A percentile compares a stretch with the other conserved stretches of the same genome.
These are phyloP conservation scores for Exophiala alcalophila DNA, from an alignment of 2,329 filamentous ascomycete genomes.

Conservation along the genomic window DNA sequence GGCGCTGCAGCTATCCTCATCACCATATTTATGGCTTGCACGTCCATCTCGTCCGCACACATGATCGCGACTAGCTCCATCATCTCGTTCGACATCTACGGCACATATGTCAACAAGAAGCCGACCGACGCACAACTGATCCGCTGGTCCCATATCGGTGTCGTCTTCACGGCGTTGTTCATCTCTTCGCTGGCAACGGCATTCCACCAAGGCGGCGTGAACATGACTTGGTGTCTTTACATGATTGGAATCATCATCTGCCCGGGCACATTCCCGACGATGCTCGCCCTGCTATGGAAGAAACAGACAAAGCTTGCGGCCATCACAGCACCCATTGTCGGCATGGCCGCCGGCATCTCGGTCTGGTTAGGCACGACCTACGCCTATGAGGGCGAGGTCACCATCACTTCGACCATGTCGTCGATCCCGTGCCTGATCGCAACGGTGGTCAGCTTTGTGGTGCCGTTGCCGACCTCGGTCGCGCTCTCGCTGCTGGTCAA, in stretches of 20 bases:
- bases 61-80: slow-evolving; percentile 83
- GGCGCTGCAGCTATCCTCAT: slow-evolving; percentile 39
- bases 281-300: slow-evolving; percentile 74
- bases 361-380: slow-evolving; percentile 75
- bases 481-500: too few species aligned
- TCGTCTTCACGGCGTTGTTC: slow-evolving; percentile 61
- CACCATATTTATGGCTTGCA: slow-evolving; percentile 58
- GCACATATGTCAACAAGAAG: slow-evolving; percentile 74
- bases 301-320: slow-evolving; percentile 70
- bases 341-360: slow-evolving; percentile 65
- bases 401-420: slow-evolving; percentile 55
- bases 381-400: slow-evolving; percentile 64
- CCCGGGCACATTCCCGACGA: slow-evolving; percentile 75
- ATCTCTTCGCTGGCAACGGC: slow-evolving; percentile 53
- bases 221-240: slow-evolving; percentile 68
- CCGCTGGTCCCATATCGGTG: slow-evolving; percentile 70
- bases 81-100: slow-evolving; percentile 81
- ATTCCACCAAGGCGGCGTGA: slow-evolving; percentile 54
- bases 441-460: slow-evolving; percentile 47
- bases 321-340: slow-evolving; percentile 54
- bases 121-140: slow-evolving; percentile 74
- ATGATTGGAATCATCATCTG: slow-evolving; percentile 55
- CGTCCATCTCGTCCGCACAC: slow-evolving; percentile 74
- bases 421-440: slow-evolving; percentile 45
- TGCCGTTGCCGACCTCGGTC: too few species aligned